A percentile compares a stretch with the other conserved stretches of the same genome.
phyloP scores from a whole-genome alignment of 306 rosid genomes.

The Cicer judaicum region DNA sequence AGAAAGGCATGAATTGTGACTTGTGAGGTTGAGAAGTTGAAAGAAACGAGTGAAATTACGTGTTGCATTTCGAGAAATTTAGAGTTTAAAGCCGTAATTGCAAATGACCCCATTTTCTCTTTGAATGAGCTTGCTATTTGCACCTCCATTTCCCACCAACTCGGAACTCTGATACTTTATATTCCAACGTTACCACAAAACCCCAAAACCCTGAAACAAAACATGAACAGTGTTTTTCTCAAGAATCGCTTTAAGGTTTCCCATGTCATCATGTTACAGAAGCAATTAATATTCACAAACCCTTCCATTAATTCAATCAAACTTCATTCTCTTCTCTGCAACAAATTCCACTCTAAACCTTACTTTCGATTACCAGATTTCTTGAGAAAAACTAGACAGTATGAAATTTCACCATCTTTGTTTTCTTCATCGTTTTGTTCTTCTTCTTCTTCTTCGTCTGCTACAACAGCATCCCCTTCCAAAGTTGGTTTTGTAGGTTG shows the following conservation, averaged over 20 bases:
- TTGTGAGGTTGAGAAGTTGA: background rate
- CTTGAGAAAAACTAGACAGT: conserved; percentile 50
- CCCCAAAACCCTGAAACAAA: conserved; percentile 25
- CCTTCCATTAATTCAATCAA: conserved; percentile 38
- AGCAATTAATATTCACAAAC: conserved; percentile 38
- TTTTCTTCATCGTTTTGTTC: conserved; percentile 61
- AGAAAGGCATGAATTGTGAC: background rate
- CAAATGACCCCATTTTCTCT: background rate
- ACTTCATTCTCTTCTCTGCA: conserved; percentile 35
- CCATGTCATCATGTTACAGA: conserved; percentile 44
- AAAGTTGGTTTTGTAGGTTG: conserved; percentile 70
- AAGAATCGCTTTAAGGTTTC: conserved; percentile 42
- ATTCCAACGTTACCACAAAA: background rate
- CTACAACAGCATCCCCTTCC: conserved; percentile 45
- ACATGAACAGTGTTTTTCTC: conserved; percentile 51
- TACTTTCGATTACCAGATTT: conserved; percentile 53
- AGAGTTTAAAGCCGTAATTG: background rate
- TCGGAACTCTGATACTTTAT: conserved; percentile 16
- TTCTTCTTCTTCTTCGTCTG: conserved; percentile 53
- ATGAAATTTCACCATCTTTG: conserved; percentile 50
- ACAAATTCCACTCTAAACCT: conserved; percentile 47
- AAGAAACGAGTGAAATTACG: background rate
- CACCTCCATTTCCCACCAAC: conserved; percentile 35
- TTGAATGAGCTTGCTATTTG: background rate
- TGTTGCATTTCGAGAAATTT: background rate